These are phyloP conservation scores for Pilobolus umbonatus DNA, from an alignment of 192 early-diverging fungal genomes.

Conservation along the genomic window DNA sequence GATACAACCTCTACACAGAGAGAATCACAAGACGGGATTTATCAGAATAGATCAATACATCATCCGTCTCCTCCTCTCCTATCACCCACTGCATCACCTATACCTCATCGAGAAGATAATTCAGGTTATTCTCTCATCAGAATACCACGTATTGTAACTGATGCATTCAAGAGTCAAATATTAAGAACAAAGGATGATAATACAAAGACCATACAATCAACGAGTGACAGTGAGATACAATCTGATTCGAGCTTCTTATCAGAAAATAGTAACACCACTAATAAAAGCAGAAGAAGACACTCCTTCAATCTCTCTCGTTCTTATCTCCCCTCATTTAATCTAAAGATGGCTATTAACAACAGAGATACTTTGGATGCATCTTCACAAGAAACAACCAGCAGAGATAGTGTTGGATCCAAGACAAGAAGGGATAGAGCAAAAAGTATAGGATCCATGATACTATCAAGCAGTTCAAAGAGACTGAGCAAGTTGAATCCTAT, in stretches of 20 bases:
- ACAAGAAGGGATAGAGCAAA: background rate
- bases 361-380: no score
- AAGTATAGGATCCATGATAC: background rate
- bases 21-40: no score
- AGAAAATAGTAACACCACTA: no score
- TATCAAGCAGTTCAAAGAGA: background rate
- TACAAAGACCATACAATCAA: background rate
- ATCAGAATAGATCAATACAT: no score
- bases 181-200: background rate
- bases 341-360: no score
- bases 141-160: conserved; percentile 9
- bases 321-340: background rate
- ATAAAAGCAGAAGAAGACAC: background rate
- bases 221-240: background rate
- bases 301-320: background rate
- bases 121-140: no score
- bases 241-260: background rate
- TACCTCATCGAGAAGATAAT: no score
- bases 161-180: conserved; percentile 8
- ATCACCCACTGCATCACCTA: no score
- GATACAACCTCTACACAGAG: no score
- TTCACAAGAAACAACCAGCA: no score
- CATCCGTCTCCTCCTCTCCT: no score
- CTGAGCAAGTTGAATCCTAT: background rate
- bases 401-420: no score